A percentile compares a stretch with the other conserved stretches of the same genome.
Conservation (phyloP, 1,139 yeast species). For the Hyphopichia pseudoburtonii region DNA sequence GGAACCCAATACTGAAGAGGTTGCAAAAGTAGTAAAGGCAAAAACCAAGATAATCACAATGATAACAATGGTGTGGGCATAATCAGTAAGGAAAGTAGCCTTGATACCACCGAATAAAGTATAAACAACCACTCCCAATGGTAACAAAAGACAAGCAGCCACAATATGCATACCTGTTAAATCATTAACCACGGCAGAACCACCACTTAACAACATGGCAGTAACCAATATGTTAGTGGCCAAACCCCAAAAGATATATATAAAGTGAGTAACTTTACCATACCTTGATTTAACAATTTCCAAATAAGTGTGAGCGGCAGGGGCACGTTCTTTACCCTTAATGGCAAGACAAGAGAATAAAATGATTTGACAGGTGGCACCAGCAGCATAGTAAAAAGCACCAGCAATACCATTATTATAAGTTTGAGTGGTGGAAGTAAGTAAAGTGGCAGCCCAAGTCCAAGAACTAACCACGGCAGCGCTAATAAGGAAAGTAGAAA, state of each 20-base stretch:
- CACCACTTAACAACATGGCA: slow-evolving; percentile 85
- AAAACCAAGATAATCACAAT: slow-evolving; percentile 60
- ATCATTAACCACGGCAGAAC: slow-evolving; percentile 74
- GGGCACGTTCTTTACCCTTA: slow-evolving; percentile 57
- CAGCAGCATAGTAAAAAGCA: slow-evolving; percentile 52
- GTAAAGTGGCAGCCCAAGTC: slow-evolving; percentile 92
- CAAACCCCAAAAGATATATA: slow-evolving; percentile 73
- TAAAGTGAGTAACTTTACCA: slow-evolving; percentile 60
- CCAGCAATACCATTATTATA: slow-evolving; percentile 73
- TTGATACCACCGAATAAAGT: slow-evolving; percentile 88
- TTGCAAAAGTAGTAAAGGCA: slow-evolving; percentile 65
- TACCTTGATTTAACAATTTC: slow-evolving; percentile 55
- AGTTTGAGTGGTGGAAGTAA: slow-evolving; percentile 76
- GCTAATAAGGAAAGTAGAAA: slow-evolving; percentile 76
- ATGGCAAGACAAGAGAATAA: slow-evolving; percentile 54
- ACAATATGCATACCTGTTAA: slow-evolving; percentile 81
- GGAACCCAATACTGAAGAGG: slow-evolving; percentile 62
- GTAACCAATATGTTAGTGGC: slow-evolving; percentile 88
- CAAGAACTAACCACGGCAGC: slow-evolving; percentile 89
- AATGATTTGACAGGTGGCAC: slow-evolving; percentile 54
- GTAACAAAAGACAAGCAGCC: slow-evolving; percentile 79
- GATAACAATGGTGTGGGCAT: slow-evolving; percentile 68
- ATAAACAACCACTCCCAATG: slow-evolving; percentile 79
- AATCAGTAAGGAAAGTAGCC: slow-evolving; percentile 88
- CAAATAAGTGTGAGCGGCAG: slow-evolving; percentile 57